Evolutionary conservation across 2,329 filamentous ascomycete species (phyloP).

Genomic region (Coniella lustricola): DNA sequence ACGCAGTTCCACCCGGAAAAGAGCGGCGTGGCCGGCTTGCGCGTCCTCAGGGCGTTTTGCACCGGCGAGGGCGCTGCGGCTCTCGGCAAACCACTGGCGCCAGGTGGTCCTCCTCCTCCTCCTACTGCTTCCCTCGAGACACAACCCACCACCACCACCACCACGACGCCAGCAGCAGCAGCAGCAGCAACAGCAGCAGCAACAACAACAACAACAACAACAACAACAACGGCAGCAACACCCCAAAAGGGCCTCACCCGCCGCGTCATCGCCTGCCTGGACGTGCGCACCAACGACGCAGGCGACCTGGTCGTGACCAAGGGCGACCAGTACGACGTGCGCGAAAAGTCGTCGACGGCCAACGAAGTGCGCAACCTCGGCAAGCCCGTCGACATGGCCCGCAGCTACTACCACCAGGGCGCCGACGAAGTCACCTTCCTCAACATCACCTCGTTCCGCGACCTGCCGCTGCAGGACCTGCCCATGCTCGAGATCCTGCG

Average conservation of each 20-base stretch:
- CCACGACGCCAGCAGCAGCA: too few relatives aligned
- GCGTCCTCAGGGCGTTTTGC: slow-evolving; percentile 79
- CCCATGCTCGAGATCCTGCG: slow-evolving; percentile 95
- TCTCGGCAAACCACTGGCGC: slow-evolving; percentile 36
- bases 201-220: too few relatives aligned
- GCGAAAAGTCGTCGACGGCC: slow-evolving; percentile 65
- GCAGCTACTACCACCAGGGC: slow-evolving; percentile 90
- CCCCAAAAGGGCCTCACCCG: slow-evolving; percentile 66
- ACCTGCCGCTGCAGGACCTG: slow-evolving; percentile 83
- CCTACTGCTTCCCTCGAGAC: slow-evolving; percentile 17
- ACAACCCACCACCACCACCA: slow-evolving; percentile 4
- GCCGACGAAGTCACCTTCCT: slow-evolving; percentile 96
- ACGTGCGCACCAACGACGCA: slow-evolving; percentile 88
- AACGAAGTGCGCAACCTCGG: slow-evolving; percentile 78
- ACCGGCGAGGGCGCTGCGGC: slow-evolving; percentile 56
- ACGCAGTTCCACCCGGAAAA: slow-evolving; percentile 99
- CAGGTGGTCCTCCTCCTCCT: slow-evolving; percentile 17
- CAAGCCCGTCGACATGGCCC: slow-evolving; percentile 93
- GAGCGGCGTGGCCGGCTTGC: slow-evolving; percentile 80
- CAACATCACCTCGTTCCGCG: slow-evolving; percentile 96
- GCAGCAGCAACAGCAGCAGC: too few relatives aligned
- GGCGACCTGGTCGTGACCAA: slow-evolving; percentile 97
- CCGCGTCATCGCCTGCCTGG: slow-evolving; percentile 89
- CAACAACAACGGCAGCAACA: too few relatives aligned
- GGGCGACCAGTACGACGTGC: slow-evolving; percentile 96